Base-by-base conservation (phyloP, 768 basidiomycete species). In the Royoungia palumana region DNA sequence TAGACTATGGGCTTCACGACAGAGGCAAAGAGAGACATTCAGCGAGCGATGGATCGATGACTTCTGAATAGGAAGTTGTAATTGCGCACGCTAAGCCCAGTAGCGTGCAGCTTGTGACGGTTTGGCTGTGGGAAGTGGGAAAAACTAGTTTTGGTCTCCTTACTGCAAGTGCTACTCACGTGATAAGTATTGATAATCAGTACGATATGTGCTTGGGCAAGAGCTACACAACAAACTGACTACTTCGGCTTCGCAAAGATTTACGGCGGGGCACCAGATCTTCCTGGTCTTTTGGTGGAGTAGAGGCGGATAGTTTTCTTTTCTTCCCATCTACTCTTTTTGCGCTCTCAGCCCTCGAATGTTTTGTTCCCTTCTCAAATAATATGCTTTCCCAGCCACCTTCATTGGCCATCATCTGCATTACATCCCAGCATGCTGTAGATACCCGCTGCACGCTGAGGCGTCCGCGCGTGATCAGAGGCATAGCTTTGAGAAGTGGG, bases 361-460 rank as follows among this genome's bases (percentile, higher is more conserved):
- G n/a, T n/a, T n/a, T n/a, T n/a, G n/a, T 11, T 51, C 70, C 72
- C 63, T 63, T 66, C 46, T 67, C 72, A 4, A 78, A 56, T 45
- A 75, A 63, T 45, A 76, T 54, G 1, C 72, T 73, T 17, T 86
- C 83, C 88, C 90, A 95, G 1, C 92, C 93, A 2, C 93, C 93
- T 24, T 70, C 75, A 45, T 80, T 74, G 0, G 89, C 85, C 43
- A 97, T 64, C 44, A 65, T 53, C 16, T 71, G 60, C 10, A 94
- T 75, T 1, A 78, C 76, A 24, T 75, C 70, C 79, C 84, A 95
- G 4, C 89, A 83, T 9, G 65, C 71, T 49, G 78, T 71, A 20
- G 76, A 71, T 0, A 93, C 91, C 5, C 82, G 78, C 67, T 97
- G 94, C 2, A 97, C 92, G 61, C 91, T 94, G 36, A 96, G 75